Evolutionary conservation across 331 rosid species (phyloP).

Genomic region (Cydonia oblonga): DNA sequence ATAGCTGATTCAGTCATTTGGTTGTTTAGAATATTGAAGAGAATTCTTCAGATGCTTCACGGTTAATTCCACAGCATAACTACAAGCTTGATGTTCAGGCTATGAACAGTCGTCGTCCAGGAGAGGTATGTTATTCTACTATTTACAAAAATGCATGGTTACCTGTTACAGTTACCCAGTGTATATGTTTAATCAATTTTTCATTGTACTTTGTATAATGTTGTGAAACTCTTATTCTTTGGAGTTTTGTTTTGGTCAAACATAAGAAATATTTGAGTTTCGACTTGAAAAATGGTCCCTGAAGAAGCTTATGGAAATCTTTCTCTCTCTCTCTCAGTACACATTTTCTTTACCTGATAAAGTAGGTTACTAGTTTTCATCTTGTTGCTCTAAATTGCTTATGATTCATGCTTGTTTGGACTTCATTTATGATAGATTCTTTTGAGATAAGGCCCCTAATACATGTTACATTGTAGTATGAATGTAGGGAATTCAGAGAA

Average conservation of each 20-base stretch:
- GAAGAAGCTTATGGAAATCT: not conserved
- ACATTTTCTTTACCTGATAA: not conserved
- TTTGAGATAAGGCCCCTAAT: slow-evolving; percentile 28
- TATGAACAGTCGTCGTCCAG: slow-evolving; percentile 78
- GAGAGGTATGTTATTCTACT: slow-evolving; percentile 53
- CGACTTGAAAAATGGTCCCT: not conserved
- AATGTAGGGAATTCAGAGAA: slow-evolving; percentile 97
- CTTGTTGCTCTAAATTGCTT: not conserved
- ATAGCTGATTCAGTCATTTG: slow-evolving; percentile 15
- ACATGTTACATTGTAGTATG: slow-evolving; percentile 57
- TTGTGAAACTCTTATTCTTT: not conserved
- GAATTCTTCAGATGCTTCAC: slow-evolving; percentile 74
- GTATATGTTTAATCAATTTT: not conserved
- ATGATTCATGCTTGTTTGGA: not conserved
- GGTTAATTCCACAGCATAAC: slow-evolving; percentile 84
- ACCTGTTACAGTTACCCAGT: not conserved
- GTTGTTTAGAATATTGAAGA: slow-evolving; percentile 71
- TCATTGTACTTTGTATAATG: not conserved
- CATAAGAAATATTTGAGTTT: not conserved
- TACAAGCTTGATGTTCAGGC: slow-evolving; percentile 96
- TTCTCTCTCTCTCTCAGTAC: not conserved
- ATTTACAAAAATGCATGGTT: not conserved
- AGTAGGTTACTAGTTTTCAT: not conserved
- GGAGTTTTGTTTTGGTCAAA: not conserved
- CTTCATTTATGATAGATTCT: not conserved